Evolutionary conservation across 163 green algal species (phyloP).

Genomic region (Scenedesmus sp.): DNA sequence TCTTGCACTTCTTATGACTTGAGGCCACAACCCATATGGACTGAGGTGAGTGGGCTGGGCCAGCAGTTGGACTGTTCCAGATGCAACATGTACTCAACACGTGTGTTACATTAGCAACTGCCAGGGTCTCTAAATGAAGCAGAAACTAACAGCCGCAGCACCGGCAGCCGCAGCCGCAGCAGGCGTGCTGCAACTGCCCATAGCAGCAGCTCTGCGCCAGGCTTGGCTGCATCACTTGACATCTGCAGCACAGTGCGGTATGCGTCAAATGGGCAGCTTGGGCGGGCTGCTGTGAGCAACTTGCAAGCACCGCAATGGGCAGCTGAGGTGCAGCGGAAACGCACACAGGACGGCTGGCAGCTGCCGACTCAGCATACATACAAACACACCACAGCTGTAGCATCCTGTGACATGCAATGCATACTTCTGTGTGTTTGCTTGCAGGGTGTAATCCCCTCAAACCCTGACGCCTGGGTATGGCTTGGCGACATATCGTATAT

Average conservation of each 20-base stretch:
- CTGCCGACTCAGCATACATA: neutral
- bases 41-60: slow-evolving; percentile 32
- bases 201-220: too few species aligned
- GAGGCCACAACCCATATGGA: slow-evolving; percentile 69
- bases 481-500: slow-evolving; percentile 76
- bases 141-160: neutral
- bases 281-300: too few species aligned
- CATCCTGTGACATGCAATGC: neutral
- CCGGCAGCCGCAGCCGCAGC: neutral
- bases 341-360: neutral
- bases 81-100: neutral
- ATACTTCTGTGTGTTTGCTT: too few species aligned
- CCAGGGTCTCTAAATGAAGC: too few species aligned
- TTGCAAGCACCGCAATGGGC: neutral
- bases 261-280: too few species aligned
- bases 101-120: too few species aligned
- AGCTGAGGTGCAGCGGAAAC: neutral
- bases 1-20: slow-evolving; percentile 65
- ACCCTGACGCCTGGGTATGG: slow-evolving; percentile 75
- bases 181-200: neutral
- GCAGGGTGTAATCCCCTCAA: slow-evolving; percentile 61
- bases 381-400: neutral
- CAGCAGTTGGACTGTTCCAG: neutral
- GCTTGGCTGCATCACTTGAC: too few species aligned
- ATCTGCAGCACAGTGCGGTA: too few species aligned